A percentile compares a stretch with the other conserved stretches of the same genome.
phyloP scores from a whole-genome alignment of 495 filamentous ascomycete species.

The Cercophora newfieldiana region DNA sequence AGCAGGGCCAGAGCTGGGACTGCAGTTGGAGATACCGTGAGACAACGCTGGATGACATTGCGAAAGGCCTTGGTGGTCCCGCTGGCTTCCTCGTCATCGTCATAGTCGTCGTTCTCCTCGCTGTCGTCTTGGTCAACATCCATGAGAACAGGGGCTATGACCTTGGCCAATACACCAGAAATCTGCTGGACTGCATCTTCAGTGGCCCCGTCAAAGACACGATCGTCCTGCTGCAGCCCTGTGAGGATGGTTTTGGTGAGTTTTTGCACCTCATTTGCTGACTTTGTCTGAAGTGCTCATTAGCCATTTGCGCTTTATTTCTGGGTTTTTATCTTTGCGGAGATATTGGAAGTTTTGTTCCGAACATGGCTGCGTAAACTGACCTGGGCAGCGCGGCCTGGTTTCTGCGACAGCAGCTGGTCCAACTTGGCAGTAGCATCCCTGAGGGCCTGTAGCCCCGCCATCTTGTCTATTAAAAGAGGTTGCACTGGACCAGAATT shows the following conservation, averaged over 20 bases:
- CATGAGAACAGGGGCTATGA: background rate
- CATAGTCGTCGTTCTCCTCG: constrained; percentile 6
- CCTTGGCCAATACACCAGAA: background rate
- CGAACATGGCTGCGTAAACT: background rate
- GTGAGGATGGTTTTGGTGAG: background rate
- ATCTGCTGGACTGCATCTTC: background rate
- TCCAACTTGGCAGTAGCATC: background rate
- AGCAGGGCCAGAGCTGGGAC: background rate
- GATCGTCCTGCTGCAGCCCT: background rate
- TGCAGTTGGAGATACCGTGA: background rate
- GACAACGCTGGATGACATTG: constrained; percentile 4
- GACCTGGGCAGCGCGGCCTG: background rate
- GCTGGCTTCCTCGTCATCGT: background rate
- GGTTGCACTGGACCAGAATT: background rate
- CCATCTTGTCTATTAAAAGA: background rate
- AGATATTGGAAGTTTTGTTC: background rate
- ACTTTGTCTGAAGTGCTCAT: background rate
- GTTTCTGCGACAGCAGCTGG: background rate
- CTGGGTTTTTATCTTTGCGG: background rate
- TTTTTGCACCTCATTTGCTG: background rate
- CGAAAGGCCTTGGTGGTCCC: background rate
- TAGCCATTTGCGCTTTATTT: background rate
- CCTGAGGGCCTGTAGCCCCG: background rate
- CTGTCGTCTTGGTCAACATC: background rate
- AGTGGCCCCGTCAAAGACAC: background rate